Percentiles rank a stretch among this genome's conserved stretches.
Conservation (phyloP, 1,284 basidiomycete species). For the Fomitopsis betulina region DNA sequence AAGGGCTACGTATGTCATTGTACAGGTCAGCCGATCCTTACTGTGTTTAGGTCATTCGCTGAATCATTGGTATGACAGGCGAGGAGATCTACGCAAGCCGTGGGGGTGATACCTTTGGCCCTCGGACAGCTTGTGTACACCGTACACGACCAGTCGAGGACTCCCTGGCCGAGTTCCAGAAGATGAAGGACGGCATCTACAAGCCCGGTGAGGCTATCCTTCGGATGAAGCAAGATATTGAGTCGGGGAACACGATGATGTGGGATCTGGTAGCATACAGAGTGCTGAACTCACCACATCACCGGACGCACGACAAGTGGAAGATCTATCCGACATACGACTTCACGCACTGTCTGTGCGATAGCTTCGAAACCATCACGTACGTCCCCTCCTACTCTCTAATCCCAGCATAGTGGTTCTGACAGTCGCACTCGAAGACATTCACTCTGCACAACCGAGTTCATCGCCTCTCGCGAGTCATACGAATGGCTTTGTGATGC, state of each 20-base stretch:
- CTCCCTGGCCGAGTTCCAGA: slow-evolving; percentile 85
- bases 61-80: slow-evolving; percentile 38
- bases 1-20: slow-evolving; percentile 97
- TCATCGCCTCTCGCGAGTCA: slow-evolving; percentile 93
- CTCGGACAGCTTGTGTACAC: slow-evolving; percentile 83
- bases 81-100: slow-evolving; percentile 90
- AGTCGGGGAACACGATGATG: slow-evolving; percentile 97
- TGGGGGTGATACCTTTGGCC: slow-evolving; percentile 80
- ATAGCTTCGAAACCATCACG: slow-evolving; percentile 99
- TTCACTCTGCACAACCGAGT: slow-evolving; percentile 96
- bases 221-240: slow-evolving; percentile 97
- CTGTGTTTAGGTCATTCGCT: not conserved
- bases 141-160: slow-evolving; percentile 82
- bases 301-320: slow-evolving; percentile 93
- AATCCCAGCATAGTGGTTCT: not conserved
- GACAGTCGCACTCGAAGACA: slow-evolving; percentile 51
- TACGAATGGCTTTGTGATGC: slow-evolving; percentile 99
- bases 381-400: slow-evolving; percentile 36
- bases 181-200: slow-evolving; percentile 92
- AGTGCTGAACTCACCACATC: slow-evolving; percentile 87
- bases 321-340: slow-evolving; percentile 97
- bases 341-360: slow-evolving; percentile 97
- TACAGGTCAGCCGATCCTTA: slow-evolving; percentile 51
- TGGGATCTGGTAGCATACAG: slow-evolving; percentile 99
- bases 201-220: slow-evolving; percentile 88